Conservation (phyloP, 2,329 filamentous ascomycete species). For the Colletotrichum lindemuthianum region DNA sequence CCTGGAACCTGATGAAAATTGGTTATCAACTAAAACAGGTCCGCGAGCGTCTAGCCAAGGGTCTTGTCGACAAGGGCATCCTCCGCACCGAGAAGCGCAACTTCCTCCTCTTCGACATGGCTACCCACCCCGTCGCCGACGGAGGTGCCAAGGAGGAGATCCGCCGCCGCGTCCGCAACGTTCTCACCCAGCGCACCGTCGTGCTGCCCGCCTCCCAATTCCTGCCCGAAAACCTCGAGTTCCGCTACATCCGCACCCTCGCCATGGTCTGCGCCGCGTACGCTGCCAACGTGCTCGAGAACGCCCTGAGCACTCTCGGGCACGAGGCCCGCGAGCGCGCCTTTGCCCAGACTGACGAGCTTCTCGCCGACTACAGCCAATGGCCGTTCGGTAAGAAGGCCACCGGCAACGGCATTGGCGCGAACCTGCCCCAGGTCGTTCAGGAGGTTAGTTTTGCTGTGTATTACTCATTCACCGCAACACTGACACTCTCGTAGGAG, state of each 20-base stretch:
- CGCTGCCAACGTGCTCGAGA: constrained; percentile 97
- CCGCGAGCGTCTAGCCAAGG: constrained; percentile 95
- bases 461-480: background rate
- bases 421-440: constrained; percentile 89
- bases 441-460: constrained; percentile 67
- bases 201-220: constrained; percentile 88
- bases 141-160: constrained; percentile 98
- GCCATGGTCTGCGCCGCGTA: constrained; percentile 98
- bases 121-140: constrained; percentile 96
- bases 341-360: constrained; percentile 96
- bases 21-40: constrained; percentile 99
- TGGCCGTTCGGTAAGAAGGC: constrained; percentile 94
- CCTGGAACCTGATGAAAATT: constrained; percentile 99
- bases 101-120: constrained; percentile 99
- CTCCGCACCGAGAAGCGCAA: constrained; percentile 98
- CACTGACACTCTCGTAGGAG: constrained; percentile 63
- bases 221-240: constrained; percentile 93
- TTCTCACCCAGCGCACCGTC: constrained; percentile 93
- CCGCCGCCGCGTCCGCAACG: constrained; percentile 87
- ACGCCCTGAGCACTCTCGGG: constrained; percentile 91
- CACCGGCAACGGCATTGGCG: constrained; percentile 82
- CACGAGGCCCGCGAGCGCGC: constrained; percentile 94
- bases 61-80: constrained; percentile 98
- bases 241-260: constrained; percentile 90
- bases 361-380: constrained; percentile 95